Conservation (phyloP, 2,329 filamentous ascomycete species). For the Clonostachys chloroleuca region DNA sequence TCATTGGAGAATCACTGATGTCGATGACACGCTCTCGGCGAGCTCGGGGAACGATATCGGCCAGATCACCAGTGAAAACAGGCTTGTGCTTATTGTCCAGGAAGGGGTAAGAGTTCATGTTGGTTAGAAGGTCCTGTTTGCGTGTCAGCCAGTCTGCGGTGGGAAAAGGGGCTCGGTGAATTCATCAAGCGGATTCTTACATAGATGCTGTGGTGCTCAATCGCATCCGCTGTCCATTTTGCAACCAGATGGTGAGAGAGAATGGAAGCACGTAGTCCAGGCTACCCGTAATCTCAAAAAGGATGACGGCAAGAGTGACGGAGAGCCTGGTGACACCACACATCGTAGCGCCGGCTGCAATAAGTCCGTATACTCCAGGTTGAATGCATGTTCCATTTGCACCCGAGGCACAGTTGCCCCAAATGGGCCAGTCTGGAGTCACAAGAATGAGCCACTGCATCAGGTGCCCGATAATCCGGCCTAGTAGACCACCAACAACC, state of each 20-base stretch:
- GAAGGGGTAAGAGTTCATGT: constrained; percentile 97
- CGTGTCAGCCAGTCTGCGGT: constrained; percentile 6
- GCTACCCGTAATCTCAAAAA: constrained; percentile 94
- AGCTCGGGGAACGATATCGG: constrained; percentile 76
- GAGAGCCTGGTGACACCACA: constrained; percentile 92
- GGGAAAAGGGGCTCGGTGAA: neutral
- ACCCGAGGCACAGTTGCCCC: constrained; percentile 66
- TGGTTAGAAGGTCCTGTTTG: constrained; percentile 75
- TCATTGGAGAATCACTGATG: constrained; percentile 75
- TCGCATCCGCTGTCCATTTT: constrained; percentile 97
- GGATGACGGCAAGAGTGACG: constrained; percentile 88
- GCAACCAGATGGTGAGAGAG: constrained; percentile 87
- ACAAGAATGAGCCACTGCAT: constrained; percentile 77
- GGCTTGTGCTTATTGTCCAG: constrained; percentile 95
- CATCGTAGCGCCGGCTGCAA: constrained; percentile 95
- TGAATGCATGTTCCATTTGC: constrained; percentile 82
- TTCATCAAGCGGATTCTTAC: constrained; percentile 34
- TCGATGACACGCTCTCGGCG: constrained; percentile 80
- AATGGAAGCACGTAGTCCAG: constrained; percentile 94
- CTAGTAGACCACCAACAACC: constrained; percentile 93
- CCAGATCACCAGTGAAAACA: constrained; percentile 82
- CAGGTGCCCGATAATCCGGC: constrained; percentile 79
- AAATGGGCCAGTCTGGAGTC: constrained; percentile 68
- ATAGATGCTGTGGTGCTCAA: constrained; percentile 93
- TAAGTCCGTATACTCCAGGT: constrained; percentile 93